Evolutionary conservation across 2,329 filamentous ascomycete genomes (phyloP).

Genomic region (Aspergillus thermomutatus): DNA sequence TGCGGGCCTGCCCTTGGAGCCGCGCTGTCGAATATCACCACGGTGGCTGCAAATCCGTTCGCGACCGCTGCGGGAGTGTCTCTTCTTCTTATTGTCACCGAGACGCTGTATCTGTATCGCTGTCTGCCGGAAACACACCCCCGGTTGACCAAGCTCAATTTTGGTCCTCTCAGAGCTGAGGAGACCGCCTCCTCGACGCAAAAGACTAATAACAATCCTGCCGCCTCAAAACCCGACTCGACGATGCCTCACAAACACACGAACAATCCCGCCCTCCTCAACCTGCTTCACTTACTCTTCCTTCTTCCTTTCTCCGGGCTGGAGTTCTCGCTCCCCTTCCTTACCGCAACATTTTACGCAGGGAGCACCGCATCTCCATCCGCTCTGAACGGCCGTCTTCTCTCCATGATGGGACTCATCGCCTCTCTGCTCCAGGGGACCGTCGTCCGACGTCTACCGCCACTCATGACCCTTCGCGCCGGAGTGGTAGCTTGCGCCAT

Average conservation of each 20-base stretch:
- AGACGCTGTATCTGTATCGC: conserved; percentile 84
- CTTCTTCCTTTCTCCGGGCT: conserved; percentile 96
- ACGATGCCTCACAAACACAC: conserved; percentile 52
- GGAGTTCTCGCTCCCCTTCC: conserved; percentile 96
- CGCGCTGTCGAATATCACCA: conserved; percentile 72
- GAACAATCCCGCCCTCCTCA: conserved; percentile 80
- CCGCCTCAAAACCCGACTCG: conserved; percentile 1
- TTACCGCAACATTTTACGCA: conserved; percentile 91
- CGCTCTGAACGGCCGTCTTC: conserved; percentile 74
- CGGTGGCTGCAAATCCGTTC: conserved; percentile 85
- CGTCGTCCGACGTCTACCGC: conserved; percentile 80
- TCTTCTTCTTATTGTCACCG: conserved; percentile 75
- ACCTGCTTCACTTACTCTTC: conserved; percentile 82
- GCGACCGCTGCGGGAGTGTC: conserved; percentile 88
- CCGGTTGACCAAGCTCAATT: conserved; percentile 53
- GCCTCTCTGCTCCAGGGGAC: conserved; percentile 90
- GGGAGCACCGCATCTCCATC: conserved; percentile 58
- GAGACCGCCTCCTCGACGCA: not conserved
- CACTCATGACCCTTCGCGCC: conserved; percentile 72
- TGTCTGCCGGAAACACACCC: conserved; percentile 76
- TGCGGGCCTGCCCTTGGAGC: conserved; percentile 92
- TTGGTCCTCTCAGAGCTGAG: conserved; percentile 20
- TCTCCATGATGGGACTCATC: conserved; percentile 87
- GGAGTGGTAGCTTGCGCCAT: conserved; percentile 74
- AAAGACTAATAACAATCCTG: not conserved